Evolutionary conservation across 805 yeast species (phyloP), one percentile per base, ranked within the genome.

Genomic region (Komagataella pastoris): DNA sequence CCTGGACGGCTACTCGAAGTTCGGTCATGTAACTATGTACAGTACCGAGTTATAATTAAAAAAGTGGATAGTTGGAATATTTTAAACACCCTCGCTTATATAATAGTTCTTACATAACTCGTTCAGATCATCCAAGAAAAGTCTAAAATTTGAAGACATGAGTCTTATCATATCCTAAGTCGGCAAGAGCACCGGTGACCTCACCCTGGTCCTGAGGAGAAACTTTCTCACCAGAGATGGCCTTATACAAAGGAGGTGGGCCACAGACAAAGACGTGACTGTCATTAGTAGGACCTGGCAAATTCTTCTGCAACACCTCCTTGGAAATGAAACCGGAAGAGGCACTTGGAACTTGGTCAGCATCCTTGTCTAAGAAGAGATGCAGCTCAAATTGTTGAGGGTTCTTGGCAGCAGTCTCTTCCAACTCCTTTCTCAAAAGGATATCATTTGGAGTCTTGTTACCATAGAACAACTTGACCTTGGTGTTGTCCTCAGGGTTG

Each of bases 171-270:
- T 76, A 90, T 51, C 97, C 97, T 58, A 93, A 77, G 48, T 91
- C 97, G 61, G 80, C 80, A 65, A 93, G 80, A 50, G 83, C 80
- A 64, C 99, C 99, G 24, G 83, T 73, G 53, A 93, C 78, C 70
- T 87, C 96, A 70, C 99, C 99, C 76, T 93, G 99, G 65, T 90
- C 97, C 52, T 82, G 61, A 59, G 96, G 95, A 50, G 93, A 81
- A 48, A 71, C 75, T 79, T 91, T 91, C 60, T 69, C 67, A 64
- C 99, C 99, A 24, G 96, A 87, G 58, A 89, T 63, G 53, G 96
- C 89, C 52, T 84, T 75, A 82, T 87, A 87, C 66, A 93, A 76
- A 46, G 86, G 85, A 62, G 96, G 95, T 54, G 99, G 99, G 52
- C 99, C 99, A 70, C 99, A 93, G 53, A 91, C 85, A 60, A 86